Conservation (phyloP, 2,329 filamentous ascomycete species). For the Paracamarosporium sp. region DNA sequence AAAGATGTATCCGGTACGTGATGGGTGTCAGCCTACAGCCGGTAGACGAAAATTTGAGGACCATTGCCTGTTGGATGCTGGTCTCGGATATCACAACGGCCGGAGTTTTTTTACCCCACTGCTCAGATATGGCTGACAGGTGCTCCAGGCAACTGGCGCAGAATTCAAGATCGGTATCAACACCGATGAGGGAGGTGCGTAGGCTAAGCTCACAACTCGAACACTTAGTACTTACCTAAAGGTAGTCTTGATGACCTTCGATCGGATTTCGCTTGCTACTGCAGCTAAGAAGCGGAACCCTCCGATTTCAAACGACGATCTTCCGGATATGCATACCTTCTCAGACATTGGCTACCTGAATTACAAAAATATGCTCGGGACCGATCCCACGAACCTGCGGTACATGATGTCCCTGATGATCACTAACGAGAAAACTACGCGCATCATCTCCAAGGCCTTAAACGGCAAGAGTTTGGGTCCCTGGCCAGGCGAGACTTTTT, state of each 20-base stretch:
- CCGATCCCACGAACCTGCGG: slow-evolving; percentile 11
- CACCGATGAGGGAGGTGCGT: slow-evolving; percentile 15
- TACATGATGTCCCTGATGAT: slow-evolving; percentile 26
- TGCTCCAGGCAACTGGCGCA: slow-evolving; percentile 15
- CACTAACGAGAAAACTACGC: slow-evolving; percentile 19
- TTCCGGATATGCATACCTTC: slow-evolving; percentile 22
- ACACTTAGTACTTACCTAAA: background rate
- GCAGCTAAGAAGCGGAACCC: slow-evolving; percentile 18
- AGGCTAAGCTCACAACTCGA: background rate
- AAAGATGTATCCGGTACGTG: slow-evolving; percentile 13
- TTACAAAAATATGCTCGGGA: slow-evolving; percentile 3
- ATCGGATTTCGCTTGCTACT: slow-evolving; percentile 17
- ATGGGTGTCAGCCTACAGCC: no score
- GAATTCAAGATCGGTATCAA: slow-evolving; percentile 22
- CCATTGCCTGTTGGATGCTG: no score
- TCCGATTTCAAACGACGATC: slow-evolving; percentile 10
- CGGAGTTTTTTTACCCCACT: background rate
- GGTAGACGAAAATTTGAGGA: no score
- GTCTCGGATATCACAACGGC: no score
- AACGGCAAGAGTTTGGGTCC: slow-evolving; percentile 8
- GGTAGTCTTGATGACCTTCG: slow-evolving; percentile 22
- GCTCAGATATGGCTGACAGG: background rate
- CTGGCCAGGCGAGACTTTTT: slow-evolving; percentile 26
- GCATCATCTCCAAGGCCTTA: slow-evolving; percentile 17
- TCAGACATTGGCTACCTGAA: slow-evolving; percentile 24